Evolutionary conservation across 495 filamentous ascomycete genomes (phyloP).

Genomic region (Penicillium macrosclerotiorum): DNA sequence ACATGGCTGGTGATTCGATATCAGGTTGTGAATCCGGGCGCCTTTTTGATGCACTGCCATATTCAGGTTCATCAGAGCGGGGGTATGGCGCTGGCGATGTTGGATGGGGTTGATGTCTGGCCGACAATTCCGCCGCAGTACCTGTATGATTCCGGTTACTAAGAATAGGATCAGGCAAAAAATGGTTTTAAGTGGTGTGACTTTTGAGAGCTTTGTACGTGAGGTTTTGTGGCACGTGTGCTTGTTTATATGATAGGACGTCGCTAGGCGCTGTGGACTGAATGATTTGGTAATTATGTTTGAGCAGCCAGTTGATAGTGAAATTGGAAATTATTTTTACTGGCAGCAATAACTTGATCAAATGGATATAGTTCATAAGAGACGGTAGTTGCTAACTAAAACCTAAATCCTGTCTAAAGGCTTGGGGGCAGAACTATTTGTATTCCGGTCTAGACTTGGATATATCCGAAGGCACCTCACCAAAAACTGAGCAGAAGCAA

Average conservation of each 20-base stretch:
- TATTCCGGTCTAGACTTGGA: too few species aligned
- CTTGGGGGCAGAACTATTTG: too few species aligned
- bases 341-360: too few species aligned
- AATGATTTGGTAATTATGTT: too few species aligned
- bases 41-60: slow-evolving; percentile 61
- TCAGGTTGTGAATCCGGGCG: slow-evolving; percentile 56
- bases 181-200: not conserved
- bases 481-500: too few species aligned
- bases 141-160: slow-evolving; percentile 20
- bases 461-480: too few species aligned
- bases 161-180: not conserved
- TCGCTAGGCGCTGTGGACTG: too few species aligned
- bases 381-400: too few species aligned
- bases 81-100: slow-evolving; percentile 54
- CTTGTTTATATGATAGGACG: too few species aligned
- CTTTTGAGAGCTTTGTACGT: not conserved
- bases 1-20: slow-evolving; percentile 57
- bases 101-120: slow-evolving; percentile 59
- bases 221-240: not conserved
- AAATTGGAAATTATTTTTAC: not conserved
- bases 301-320: too few species aligned
- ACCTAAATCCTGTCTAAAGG: too few species aligned
- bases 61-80: slow-evolving; percentile 56
- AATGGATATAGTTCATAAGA: too few species aligned
- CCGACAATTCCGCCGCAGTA: slow-evolving; percentile 37